Evolutionary conservation across 257 asterid genomes (phyloP).

Genomic region (Solanum bulbocastanum): DNA sequence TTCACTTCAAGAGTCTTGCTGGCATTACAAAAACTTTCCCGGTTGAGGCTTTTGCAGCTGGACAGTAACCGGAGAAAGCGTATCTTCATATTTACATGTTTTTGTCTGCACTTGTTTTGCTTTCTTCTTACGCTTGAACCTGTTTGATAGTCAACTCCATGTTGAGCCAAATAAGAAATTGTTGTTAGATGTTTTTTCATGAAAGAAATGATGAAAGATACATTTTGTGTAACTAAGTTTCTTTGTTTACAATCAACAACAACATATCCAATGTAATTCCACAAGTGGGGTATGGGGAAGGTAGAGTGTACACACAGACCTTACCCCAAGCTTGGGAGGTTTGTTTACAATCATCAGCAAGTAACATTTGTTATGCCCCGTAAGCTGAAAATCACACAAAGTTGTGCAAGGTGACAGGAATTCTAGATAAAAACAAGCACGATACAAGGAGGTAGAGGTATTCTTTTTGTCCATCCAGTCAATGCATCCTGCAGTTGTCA

Average conservation of each 20-base stretch:
- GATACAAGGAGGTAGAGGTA: neutral
- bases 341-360: neutral
- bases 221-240: neutral
- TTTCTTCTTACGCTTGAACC: neutral
- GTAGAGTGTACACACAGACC: accelerated
- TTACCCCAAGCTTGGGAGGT: neutral
- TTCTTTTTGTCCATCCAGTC: neutral
- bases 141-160: neutral
- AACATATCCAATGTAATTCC: neutral
- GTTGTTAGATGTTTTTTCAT: neutral
- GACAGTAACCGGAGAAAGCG: constrained; percentile 22
- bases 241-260: neutral
- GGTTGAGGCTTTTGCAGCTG: constrained; percentile 63
- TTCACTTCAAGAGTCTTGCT: constrained; percentile 73
- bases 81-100: neutral
- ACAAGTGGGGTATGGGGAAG: neutral
- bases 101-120: neutral
- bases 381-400: neutral
- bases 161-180: neutral
- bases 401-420: neutral
- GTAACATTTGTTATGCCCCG: neutral
- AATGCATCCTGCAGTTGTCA: neutral
- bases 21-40: constrained; percentile 77
- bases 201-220: neutral
- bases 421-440: neutral